Evolutionary conservation across 495 filamentous ascomycete species (phyloP).

Genomic region (Podospora comata): DNA sequence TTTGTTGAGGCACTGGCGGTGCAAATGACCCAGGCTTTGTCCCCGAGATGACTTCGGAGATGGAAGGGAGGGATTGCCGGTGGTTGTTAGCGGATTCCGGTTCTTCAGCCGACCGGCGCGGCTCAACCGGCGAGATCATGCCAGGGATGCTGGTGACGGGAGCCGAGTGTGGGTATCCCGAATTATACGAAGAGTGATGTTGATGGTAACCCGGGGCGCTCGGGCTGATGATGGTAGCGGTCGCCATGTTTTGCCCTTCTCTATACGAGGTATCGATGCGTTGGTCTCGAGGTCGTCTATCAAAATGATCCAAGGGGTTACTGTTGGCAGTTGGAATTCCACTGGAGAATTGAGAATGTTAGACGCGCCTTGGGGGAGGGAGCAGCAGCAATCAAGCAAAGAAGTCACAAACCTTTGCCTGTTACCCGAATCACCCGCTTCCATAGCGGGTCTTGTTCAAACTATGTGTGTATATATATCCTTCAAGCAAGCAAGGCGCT

Average conservation of each 20-base stretch:
- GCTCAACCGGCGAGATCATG: constrained; percentile 48
- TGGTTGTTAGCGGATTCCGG: constrained; percentile 37
- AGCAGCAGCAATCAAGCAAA: constrained; percentile 7
- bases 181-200: constrained; percentile 36
- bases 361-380: constrained; percentile 10
- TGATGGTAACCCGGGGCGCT: constrained; percentile 42
- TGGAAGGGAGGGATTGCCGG: constrained; percentile 48
- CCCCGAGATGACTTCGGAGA: constrained; percentile 47
- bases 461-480: constrained; percentile 7
- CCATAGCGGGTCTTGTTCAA: constrained; percentile 45
- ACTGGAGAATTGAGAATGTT: constrained; percentile 21
- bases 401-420: constrained; percentile 48
- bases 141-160: constrained; percentile 36
- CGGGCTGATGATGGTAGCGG: constrained; percentile 47
- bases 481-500: constrained; percentile 9
- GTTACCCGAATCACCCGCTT: constrained; percentile 48
- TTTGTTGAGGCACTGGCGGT: constrained; percentile 31
- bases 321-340: constrained; percentile 32
- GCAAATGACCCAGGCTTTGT: constrained; percentile 35
- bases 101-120: constrained; percentile 43
- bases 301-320: constrained; percentile 30
- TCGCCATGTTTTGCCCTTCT: constrained; percentile 45
- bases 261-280: constrained; percentile 35
- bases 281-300: constrained; percentile 38
- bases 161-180: constrained; percentile 39